These are phyloP conservation scores for Evernia prunastri DNA, from an alignment of 495 filamentous ascomycete genomes.

Conservation along the genomic window DNA sequence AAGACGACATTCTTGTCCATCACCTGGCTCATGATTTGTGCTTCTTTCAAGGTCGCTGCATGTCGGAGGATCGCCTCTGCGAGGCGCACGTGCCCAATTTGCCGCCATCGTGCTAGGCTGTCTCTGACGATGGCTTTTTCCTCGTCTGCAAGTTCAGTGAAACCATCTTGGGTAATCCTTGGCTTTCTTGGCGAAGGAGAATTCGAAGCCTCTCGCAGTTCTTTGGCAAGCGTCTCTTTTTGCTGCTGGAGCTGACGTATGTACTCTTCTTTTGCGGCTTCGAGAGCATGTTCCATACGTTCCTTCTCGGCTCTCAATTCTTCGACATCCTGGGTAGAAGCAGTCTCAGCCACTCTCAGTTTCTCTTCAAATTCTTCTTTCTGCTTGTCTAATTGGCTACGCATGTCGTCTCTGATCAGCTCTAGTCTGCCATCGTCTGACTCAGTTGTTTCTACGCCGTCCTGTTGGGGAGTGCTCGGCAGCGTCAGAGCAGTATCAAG, in stretches of 20 bases:
- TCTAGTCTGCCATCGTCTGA: conserved; percentile 72
- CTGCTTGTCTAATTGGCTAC: conserved; percentile 77
- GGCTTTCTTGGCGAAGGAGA: conserved; percentile 37
- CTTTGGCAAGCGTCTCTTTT: conserved; percentile 67
- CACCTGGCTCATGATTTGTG: conserved; percentile 94
- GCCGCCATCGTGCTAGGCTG: conserved; percentile 67
- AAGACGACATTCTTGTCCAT: conserved; percentile 93
- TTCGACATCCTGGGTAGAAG: conserved; percentile 67
- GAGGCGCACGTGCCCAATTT: conserved; percentile 85
- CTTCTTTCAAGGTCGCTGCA: conserved; percentile 84
- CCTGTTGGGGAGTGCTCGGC: conserved; percentile 80
- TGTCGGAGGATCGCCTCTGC: conserved; percentile 87
- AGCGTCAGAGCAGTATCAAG: conserved; percentile 90
- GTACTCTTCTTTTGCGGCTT: conserved; percentile 76
- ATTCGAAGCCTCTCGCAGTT: conserved; percentile 56
- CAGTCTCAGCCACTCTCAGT: conserved; percentile 68
- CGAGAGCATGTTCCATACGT: conserved; percentile 78
- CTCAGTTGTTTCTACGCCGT: conserved; percentile 59
- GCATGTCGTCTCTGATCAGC: conserved; percentile 79
- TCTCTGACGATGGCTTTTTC: conserved; percentile 64
- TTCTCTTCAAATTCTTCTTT: conserved; percentile 78
- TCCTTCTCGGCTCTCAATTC: conserved; percentile 79
- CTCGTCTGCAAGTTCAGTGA: conserved; percentile 55
- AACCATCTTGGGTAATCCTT: conserved; percentile 43
- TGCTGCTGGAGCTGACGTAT: conserved; percentile 70